Evolutionary conservation across 768 basidiomycete species (phyloP).

Genomic region (Boletus tylopilopsis): DNA sequence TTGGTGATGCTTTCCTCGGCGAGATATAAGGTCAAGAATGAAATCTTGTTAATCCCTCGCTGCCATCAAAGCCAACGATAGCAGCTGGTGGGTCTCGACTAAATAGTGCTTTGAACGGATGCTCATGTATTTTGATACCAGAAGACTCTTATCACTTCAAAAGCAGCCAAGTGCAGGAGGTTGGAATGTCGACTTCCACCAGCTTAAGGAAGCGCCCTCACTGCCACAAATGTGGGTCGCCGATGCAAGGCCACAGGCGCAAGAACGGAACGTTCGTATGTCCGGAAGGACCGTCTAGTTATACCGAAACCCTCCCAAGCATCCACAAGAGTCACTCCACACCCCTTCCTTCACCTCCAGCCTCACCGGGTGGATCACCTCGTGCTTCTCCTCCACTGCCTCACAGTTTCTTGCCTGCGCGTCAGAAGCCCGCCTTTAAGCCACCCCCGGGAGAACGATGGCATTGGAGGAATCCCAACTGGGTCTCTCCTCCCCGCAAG

Average conservation of each 20-base stretch:
- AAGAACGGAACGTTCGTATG: constrained; percentile 30
- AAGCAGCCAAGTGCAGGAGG: constrained; percentile 1
- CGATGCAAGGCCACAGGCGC: constrained; percentile 33
- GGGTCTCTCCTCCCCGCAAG: constrained; percentile 31
- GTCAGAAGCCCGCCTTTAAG: constrained; percentile 19
- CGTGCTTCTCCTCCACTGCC: constrained; percentile 12
- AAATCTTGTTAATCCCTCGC: constrained; percentile 11
- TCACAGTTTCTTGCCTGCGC: constrained; percentile 14
- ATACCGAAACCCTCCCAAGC: constrained; percentile 13
- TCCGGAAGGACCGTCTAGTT: constrained; percentile 15
- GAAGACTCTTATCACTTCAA: neutral
- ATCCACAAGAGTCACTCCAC: constrained; percentile 20
- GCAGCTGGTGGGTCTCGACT: constrained; percentile 23
- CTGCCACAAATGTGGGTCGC: constrained; percentile 31
- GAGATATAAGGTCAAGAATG: constrained; percentile 23
- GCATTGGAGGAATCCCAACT: constrained; percentile 35
- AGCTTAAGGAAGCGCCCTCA: constrained; percentile 33
- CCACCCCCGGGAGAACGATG: constrained; percentile 29
- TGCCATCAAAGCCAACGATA: constrained; percentile 23
- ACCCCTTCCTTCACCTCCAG: constrained; percentile 26
- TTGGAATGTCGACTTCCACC: constrained; percentile 26
- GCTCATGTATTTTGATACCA: constrained; percentile 4
- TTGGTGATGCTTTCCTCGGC: constrained; percentile 4
- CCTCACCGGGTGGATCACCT: constrained; percentile 25
- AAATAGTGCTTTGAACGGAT: too few species aligned